Conservation (phyloP, 176 grass and related monocot species). For the Aechmea fasciata region DNA sequence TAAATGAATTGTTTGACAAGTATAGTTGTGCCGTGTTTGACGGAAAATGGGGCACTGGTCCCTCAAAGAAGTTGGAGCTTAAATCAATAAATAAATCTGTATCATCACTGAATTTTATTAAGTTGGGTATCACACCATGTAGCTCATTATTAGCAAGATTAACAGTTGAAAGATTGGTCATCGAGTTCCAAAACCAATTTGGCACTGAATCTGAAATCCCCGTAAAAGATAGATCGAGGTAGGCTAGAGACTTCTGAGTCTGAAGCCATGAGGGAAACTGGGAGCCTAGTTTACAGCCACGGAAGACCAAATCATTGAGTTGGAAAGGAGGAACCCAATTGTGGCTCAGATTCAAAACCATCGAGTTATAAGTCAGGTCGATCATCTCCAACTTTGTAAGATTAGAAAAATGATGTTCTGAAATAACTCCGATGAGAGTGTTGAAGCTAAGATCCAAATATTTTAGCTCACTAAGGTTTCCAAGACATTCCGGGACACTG, state of each 20-base stretch:
- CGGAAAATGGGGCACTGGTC: conserved; percentile 13
- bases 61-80: conserved; percentile 27
- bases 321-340: background rate
- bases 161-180: background rate
- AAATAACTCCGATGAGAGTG: background rate
- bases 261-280: background rate
- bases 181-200: background rate
- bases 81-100: too few species aligned
- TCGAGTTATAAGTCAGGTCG: background rate
- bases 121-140: too few species aligned
- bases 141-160: too few species aligned
- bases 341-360: background rate
- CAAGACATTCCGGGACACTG: background rate
- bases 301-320: background rate
- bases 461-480: conserved; percentile 1
- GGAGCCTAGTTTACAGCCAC: background rate
- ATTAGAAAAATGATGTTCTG: background rate
- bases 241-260: background rate
- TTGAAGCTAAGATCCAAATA: background rate
- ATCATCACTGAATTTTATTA: background rate
- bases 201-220: background rate
- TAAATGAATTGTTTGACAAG: conserved; percentile 25
- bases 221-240: background rate
- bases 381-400: background rate
- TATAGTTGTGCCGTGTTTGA: background rate